phyloP scores from a whole-genome alignment of 371 early-diverging fungal genomes.

The Furculomyces boomerangus region DNA sequence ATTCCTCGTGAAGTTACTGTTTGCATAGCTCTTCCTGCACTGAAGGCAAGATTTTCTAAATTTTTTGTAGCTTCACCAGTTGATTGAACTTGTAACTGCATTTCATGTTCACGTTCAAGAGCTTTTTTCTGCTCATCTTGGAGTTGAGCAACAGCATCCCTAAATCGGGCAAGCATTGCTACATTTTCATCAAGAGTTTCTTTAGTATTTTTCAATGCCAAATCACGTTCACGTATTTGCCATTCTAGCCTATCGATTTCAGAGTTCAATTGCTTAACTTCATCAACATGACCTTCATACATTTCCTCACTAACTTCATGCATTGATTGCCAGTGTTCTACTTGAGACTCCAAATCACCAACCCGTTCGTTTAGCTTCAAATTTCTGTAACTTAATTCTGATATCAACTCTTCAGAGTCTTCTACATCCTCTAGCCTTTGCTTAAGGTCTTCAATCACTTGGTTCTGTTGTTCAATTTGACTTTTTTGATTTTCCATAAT shows the following conservation, averaged over 20 bases:
- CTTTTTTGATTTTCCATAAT: conserved; percentile 37
- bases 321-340: conserved; percentile 80
- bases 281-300: conserved; percentile 74
- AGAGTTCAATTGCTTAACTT: conserved; percentile 61
- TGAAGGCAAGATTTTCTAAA: conserved; percentile 59
- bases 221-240: conserved; percentile 37
- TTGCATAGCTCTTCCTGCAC: conserved; percentile 72
- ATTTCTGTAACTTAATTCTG: conserved; percentile 61
- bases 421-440: conserved; percentile 61
- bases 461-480: conserved; percentile 36
- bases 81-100: conserved; percentile 27
- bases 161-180: conserved; percentile 64
- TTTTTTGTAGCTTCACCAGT: conserved; percentile 59
- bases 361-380: conserved; percentile 45
- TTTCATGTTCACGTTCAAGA: conserved; percentile 37
- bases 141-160: conserved; percentile 56
- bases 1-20: conserved; percentile 32
- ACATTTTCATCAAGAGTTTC: conserved; percentile 74
- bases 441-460: conserved; percentile 62
- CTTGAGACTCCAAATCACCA: conserved; percentile 51
- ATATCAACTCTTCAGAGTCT: conserved; percentile 64
- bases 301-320: conserved; percentile 79
- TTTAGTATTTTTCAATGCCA: conserved; percentile 40
- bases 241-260: conserved; percentile 67
- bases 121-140: conserved; percentile 54